Evolutionary conservation across 163 green algal species (phyloP).

Genomic region (Chlorella variabilis): DNA sequence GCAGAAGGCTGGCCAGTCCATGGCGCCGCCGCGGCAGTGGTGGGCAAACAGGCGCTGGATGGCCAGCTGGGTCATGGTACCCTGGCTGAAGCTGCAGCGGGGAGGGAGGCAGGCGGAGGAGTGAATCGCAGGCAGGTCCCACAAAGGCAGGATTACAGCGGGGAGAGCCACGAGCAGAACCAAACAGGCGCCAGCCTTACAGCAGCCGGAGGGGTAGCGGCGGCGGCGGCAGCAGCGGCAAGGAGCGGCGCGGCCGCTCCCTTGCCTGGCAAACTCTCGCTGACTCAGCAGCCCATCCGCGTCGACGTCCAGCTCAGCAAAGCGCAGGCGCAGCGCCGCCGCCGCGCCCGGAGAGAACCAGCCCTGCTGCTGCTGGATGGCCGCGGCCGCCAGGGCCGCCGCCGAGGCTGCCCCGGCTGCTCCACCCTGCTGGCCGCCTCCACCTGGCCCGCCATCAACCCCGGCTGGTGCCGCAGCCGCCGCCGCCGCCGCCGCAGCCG

Average conservation of each 20-base stretch:
- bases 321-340: slow-evolving; percentile 35
- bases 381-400: neutral
- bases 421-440: too few species aligned
- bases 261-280: slow-evolving; percentile 46
- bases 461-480: neutral
- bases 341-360: slow-evolving; percentile 37
- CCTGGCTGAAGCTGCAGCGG: slow-evolving; percentile 46
- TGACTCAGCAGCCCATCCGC: slow-evolving; percentile 43
- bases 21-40: slow-evolving; percentile 49
- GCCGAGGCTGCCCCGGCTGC: neutral
- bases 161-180: too few species aligned
- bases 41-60: slow-evolving; percentile 57
- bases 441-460: neutral
- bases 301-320: slow-evolving; percentile 52
- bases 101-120: neutral
- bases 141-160: too few species aligned
- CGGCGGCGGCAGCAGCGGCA: too few species aligned
- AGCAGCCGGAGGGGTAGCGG: neutral
- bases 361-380: slow-evolving; percentile 8
- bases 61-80: slow-evolving; percentile 50
- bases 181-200: too few species aligned
- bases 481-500: neutral
- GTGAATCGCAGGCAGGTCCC: too few species aligned
- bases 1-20: slow-evolving; percentile 64
- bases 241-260: too few species aligned